phyloP scores from a whole-genome alignment of 2,329 filamentous ascomycete species.

The Pyricularia sp. region DNA sequence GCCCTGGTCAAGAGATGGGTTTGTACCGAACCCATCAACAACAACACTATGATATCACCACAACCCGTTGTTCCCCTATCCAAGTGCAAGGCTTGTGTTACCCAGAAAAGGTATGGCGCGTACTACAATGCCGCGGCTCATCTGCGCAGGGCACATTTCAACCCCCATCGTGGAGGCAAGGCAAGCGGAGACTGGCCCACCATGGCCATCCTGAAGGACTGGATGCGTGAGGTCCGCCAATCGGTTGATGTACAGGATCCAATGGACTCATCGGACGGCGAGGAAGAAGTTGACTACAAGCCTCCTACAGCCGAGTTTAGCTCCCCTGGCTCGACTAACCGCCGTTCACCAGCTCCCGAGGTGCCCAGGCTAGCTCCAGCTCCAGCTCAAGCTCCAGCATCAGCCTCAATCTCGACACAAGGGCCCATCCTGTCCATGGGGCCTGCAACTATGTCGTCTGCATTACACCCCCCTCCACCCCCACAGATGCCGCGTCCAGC shows the following conservation, averaged over 20 bases:
- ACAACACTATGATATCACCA: conserved; percentile 44
- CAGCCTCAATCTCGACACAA: background rate
- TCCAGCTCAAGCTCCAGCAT: conserved; percentile 10
- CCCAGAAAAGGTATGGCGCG: conserved; percentile 51
- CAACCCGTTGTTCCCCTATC: conserved; percentile 41
- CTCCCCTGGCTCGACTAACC: conserved; percentile 10
- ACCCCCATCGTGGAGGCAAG: conserved; percentile 33
- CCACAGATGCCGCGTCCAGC: conserved; percentile 4
- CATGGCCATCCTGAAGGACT: conserved; percentile 46
- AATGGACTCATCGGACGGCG: conserved; percentile 36
- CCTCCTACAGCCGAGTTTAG: conserved; percentile 11
- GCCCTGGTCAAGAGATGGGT: conserved; percentile 40
- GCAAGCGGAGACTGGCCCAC: conserved; percentile 40
- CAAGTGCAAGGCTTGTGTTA: conserved; percentile 73
- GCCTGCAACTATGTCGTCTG: conserved; percentile 3
- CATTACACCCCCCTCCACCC: conserved; percentile 6
- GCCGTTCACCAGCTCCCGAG: conserved; percentile 14
- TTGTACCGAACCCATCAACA: conserved; percentile 42
- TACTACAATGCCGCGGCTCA: conserved; percentile 96
- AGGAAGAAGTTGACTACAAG: conserved; percentile 31
- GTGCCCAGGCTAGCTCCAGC: conserved; percentile 14
- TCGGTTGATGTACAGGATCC: conserved; percentile 30
- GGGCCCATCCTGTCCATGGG: background rate
- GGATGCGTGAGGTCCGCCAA: conserved; percentile 47
- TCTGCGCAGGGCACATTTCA: conserved; percentile 78